phyloP scores from a whole-genome alignment of 805 yeast genomes.

The Metschnikowia lochheadii region DNA sequence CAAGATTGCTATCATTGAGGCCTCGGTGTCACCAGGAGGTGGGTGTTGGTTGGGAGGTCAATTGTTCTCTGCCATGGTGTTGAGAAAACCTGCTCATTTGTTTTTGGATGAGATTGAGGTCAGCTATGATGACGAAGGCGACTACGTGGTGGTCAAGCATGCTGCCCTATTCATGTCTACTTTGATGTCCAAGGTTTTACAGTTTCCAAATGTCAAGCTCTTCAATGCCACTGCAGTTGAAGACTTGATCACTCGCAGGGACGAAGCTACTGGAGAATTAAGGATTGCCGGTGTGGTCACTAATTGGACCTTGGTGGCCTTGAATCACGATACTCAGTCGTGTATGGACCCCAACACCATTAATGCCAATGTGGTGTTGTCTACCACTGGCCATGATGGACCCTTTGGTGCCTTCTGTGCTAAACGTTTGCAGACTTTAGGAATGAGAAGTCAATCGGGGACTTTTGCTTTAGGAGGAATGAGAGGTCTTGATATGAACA shows the following conservation, averaged over 20 bases:
- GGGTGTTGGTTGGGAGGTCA: conserved; percentile 80
- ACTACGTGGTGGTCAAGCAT: conserved; percentile 74
- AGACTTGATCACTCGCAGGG: conserved; percentile 70
- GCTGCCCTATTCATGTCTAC: conserved; percentile 77
- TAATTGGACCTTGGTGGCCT: conserved; percentile 75
- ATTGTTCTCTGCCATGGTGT: conserved; percentile 71
- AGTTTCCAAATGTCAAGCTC: conserved; percentile 69
- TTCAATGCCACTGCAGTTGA: conserved; percentile 81
- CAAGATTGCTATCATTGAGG: conserved; percentile 69
- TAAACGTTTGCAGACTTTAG: conserved; percentile 48
- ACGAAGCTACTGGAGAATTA: conserved; percentile 50
- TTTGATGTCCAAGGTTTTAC: conserved; percentile 61
- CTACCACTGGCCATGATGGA: conserved; percentile 80
- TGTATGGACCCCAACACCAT: conserved; percentile 84
- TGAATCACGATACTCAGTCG: conserved; percentile 71
- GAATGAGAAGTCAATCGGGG: conserved; percentile 21
- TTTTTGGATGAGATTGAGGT: conserved; percentile 62
- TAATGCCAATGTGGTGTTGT: conserved; percentile 58
- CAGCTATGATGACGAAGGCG: conserved; percentile 75
- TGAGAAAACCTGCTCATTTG: conserved; percentile 74
- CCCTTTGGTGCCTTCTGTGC: conserved; percentile 80
- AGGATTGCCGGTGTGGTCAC: conserved; percentile 78
- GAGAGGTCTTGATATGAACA: conserved; percentile 78
- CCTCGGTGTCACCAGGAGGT: conserved; percentile 75
- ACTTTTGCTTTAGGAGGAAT: conserved; percentile 52